Evolutionary conservation across 1,139 yeast genomes (phyloP).

Genomic region (Suhomyces terraborum): DNA sequence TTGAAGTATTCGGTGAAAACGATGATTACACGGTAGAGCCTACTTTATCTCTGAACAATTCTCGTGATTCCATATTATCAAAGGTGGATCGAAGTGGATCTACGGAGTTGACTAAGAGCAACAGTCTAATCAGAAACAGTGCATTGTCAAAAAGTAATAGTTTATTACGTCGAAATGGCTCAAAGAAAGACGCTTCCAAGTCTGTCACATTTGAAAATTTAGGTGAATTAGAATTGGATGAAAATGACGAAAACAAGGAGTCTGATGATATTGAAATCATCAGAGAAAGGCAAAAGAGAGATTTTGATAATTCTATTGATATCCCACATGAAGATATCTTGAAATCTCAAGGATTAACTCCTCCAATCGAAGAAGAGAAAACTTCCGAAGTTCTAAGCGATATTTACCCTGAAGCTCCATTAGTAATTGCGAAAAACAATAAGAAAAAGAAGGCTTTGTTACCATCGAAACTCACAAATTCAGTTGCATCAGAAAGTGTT

Average conservation of each 20-base stretch:
- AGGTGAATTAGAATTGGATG: constrained; percentile 29
- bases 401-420: constrained; percentile 42
- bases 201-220: constrained; percentile 47
- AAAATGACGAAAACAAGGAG: constrained; percentile 27
- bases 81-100: constrained; percentile 1
- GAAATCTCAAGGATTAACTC: constrained; percentile 9
- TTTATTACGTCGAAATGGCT: constrained; percentile 12
- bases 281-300: constrained; percentile 19
- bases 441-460: constrained; percentile 21
- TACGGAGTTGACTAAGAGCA: constrained; percentile 8
- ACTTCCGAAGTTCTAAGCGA: constrained; percentile 49
- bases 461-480: constrained; percentile 16
- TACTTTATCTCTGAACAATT: constrained; percentile 18
- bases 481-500: not conserved
- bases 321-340: constrained; percentile 26
- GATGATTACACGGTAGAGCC: not conserved
- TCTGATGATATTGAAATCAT: constrained; percentile 19
- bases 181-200: constrained; percentile 26
- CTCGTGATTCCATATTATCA: constrained; percentile 10
- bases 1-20: constrained; percentile 5
- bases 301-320: constrained; percentile 26
- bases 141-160: constrained; percentile 15
- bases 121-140: constrained; percentile 9
- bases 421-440: constrained; percentile 37
- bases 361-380: constrained; percentile 22